Evolutionary conservation across 2,329 filamentous ascomycete species (phyloP).

Genomic region (Colletotrichum acutatum): DNA sequence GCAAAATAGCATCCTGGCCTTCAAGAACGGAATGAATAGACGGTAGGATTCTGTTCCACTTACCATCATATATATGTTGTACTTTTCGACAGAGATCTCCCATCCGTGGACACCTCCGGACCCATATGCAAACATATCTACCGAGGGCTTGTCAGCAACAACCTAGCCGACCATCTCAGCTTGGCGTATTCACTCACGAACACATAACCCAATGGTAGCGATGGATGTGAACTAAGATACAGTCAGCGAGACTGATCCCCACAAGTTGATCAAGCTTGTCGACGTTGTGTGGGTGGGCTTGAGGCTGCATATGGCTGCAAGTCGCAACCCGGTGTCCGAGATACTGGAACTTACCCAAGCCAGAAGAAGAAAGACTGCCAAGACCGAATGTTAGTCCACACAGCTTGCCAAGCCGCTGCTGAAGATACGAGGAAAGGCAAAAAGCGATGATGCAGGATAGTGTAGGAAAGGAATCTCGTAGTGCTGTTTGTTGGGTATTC

Average conservation of each 20-base stretch:
- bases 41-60: neutral
- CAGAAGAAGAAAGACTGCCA: conserved; percentile 9
- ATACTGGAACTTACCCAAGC: conserved; percentile 5
- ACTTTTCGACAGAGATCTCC: conserved; percentile 44
- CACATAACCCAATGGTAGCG: conserved; percentile 12
- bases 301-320: neutral
- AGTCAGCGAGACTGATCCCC: neutral
- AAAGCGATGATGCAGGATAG: neutral
- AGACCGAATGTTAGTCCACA: neutral
- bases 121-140: conserved; percentile 43
- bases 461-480: neutral
- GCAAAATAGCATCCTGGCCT: neutral
- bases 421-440: neutral
- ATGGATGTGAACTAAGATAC: conserved; percentile 17
- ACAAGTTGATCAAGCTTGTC: neutral
- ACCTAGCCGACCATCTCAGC: neutral
- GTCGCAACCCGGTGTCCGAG: neutral
- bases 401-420: no score
- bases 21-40: neutral
- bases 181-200: neutral
- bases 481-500: neutral
- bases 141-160: neutral
- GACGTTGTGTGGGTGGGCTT: neutral
- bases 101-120: conserved; percentile 44
- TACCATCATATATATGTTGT: conserved; percentile 41